Evolutionary conservation across 768 basidiomycete species (phyloP).

Genomic region (Mycena alexandri): DNA sequence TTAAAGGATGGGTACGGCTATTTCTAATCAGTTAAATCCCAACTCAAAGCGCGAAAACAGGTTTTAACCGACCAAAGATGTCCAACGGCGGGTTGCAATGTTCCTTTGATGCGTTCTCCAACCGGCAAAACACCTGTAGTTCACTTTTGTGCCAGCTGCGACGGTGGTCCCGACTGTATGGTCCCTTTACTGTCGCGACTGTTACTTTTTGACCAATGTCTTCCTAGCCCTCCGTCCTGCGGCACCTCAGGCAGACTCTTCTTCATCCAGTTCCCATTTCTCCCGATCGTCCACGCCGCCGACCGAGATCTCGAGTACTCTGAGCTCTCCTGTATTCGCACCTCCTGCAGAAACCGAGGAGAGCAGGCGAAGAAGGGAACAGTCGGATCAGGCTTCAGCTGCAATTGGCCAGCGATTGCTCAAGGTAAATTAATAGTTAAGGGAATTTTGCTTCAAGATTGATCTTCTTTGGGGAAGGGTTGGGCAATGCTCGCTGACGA

Average conservation of each 20-base stretch:
- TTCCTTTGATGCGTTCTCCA: conserved; percentile 85
- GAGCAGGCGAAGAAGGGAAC: conserved; percentile 75
- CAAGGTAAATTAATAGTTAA: conserved; percentile 44
- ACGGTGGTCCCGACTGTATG: conserved; percentile 54
- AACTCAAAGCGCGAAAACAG: conserved; percentile 46
- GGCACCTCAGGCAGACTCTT: conserved; percentile 42
- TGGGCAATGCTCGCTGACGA: conserved; percentile 95
- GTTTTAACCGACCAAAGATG: conserved; percentile 78
- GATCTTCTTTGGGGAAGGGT: conserved; percentile 49
- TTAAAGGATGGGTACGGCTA: conserved; percentile 78
- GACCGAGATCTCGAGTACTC: conserved; percentile 75
- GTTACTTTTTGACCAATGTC: neutral
- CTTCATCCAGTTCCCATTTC: conserved; percentile 62
- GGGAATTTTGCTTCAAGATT: neutral
- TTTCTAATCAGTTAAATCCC: conserved; percentile 3
- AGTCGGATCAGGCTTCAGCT: conserved; percentile 84
- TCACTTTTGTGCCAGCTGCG: conserved; percentile 76
- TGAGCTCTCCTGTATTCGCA: conserved; percentile 74
- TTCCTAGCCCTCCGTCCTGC: conserved; percentile 25
- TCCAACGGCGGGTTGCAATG: conserved; percentile 63
- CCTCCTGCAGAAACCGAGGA: conserved; percentile 77
- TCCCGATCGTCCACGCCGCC: conserved; percentile 83
- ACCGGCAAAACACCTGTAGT: conserved; percentile 56
- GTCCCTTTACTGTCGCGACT: conserved; percentile 9
- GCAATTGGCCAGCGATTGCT: conserved; percentile 84